phyloP scores from a whole-genome alignment of 495 filamentous ascomycete genomes.

The Podospora didyma region DNA sequence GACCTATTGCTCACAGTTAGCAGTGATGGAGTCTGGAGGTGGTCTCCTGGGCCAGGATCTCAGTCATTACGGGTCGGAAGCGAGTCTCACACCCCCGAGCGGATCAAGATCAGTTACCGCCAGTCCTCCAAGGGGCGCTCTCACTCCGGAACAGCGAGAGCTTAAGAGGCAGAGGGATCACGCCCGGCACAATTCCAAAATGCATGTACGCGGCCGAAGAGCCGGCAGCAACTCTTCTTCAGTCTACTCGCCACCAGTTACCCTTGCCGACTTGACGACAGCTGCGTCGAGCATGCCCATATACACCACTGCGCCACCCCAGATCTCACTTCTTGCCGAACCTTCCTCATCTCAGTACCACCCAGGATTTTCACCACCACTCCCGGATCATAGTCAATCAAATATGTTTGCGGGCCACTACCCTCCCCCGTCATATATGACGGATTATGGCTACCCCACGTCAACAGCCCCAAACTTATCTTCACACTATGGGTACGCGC shows the following conservation, averaged over 20 bases:
- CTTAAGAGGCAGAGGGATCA: conserved; percentile 47
- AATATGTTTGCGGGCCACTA: conserved; percentile 33
- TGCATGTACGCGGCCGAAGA: conserved; percentile 34
- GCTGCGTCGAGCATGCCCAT: conserved; percentile 35
- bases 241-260: conserved; percentile 36
- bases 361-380: conserved; percentile 40
- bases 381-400: conserved; percentile 36
- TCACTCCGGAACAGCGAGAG: conserved; percentile 46
- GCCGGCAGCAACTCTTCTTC: conserved; percentile 39
- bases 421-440: conserved; percentile 27
- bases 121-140: conserved; percentile 40
- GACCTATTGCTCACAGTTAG: conserved; percentile 10
- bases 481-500: conserved; percentile 42
- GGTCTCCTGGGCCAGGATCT: conserved; percentile 39
- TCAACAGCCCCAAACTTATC: conserved; percentile 35
- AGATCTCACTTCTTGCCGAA: conserved; percentile 44
- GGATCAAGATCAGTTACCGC: conserved; percentile 42
- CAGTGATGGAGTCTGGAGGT: conserved; percentile 33
- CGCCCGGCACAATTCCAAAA: conserved; percentile 38
- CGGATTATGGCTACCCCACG: conserved; percentile 37
- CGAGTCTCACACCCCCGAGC: conserved; percentile 41
- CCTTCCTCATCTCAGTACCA: conserved; percentile 38
- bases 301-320: conserved; percentile 43
- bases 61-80: conserved; percentile 34
- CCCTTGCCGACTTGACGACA: conserved; percentile 37